These are phyloP conservation scores for Domatiomyces catenatus DNA, from an alignment of 2,329 filamentous ascomycete species.

Conservation along the genomic window DNA sequence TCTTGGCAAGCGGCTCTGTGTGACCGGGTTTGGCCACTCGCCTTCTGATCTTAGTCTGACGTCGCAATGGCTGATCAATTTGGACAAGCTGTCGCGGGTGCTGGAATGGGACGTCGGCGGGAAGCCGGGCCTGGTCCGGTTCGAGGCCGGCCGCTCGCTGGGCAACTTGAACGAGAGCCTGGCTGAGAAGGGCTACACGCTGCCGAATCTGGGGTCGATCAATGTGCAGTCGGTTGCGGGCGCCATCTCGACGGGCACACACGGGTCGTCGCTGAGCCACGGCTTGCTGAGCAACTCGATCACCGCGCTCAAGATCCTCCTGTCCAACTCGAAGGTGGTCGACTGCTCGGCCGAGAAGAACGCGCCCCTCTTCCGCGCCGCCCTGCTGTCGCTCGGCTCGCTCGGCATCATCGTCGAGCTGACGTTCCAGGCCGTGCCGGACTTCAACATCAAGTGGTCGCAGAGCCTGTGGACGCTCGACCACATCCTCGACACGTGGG, in stretches of 20 bases:
- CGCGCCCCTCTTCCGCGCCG: constrained; percentile 70
- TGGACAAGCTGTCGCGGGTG: constrained; percentile 66
- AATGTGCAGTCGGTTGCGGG: constrained; percentile 87
- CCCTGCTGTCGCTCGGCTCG: constrained; percentile 73
- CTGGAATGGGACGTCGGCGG: constrained; percentile 46
- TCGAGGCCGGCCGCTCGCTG: constrained; percentile 80
- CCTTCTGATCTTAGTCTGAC: constrained; percentile 86
- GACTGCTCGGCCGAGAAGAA: constrained; percentile 54
- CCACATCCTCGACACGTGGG: constrained; percentile 57
- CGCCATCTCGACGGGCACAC: constrained; percentile 82
- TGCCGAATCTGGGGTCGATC: constrained; percentile 89
- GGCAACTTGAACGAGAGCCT: constrained; percentile 58
- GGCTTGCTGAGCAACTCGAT: constrained; percentile 73
- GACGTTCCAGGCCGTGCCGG: constrained; percentile 63
- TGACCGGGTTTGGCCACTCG: constrained; percentile 82
- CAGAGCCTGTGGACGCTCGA: constrained; percentile 61
- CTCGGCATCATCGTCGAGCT: constrained; percentile 84
- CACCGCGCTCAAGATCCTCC: constrained; percentile 58
- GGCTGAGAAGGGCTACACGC: constrained; percentile 59
- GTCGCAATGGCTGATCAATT: constrained; percentile 84
- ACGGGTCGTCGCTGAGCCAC: constrained; percentile 72
- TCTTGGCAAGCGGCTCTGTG: constrained; percentile 67
- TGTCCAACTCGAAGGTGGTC: constrained; percentile 62
- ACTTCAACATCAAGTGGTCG: constrained; percentile 73
- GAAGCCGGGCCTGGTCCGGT: constrained; percentile 50